Evolutionary conservation across 1,284 basidiomycete genomes (phyloP), one percentile per base, ranked within the genome.

Genomic region (Laetiporus sulphureus): DNA sequence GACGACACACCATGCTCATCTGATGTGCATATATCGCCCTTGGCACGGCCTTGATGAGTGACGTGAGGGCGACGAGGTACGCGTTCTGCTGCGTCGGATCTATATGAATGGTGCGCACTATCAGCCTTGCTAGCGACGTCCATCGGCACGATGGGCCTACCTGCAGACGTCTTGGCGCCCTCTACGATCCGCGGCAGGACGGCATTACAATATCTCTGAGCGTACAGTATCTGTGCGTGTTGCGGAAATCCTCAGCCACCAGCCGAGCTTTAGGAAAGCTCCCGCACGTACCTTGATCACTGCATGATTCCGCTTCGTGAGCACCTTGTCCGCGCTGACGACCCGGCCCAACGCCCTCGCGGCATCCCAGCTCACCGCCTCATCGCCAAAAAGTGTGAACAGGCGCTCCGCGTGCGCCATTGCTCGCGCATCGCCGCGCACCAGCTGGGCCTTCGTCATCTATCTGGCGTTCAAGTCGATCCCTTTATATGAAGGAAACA

Each of bases 11-110:
- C 12, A 71, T 73, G 5, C 80, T 60, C 58, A 95, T 72, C 49
- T 90, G 75, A 24, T 73, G 66, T 3, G 71, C 64, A 54, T 89
- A 91, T 3, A 86, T 66, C 1, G 82, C 72, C 46, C 84, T 83
- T 0, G 94, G 92, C 12, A 92, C 75, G 5, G 84, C 75, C 38
- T 82, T 83, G 43, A 98, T 77, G 6, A 98, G 68, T 6, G 83
- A 83, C 0, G 90, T 81, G 12, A 99, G 73, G 1, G 92, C 90
- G 16, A 92, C 79, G 4, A 99, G 76, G 59, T 89, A 83, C 2
- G 91, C 79, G 2, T 74, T 73, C 60, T 84, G 80, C 49, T 66
- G 69, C 31, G 53, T 55, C 1, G 67, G 50, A 50, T 77, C 74
- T 76, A 37, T 31, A 41, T 29, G 15, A 20, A 16, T 1, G 22